Evolutionary conservation across 305 asterid species (phyloP).

Genomic region (Fraxinus platypoda): DNA sequence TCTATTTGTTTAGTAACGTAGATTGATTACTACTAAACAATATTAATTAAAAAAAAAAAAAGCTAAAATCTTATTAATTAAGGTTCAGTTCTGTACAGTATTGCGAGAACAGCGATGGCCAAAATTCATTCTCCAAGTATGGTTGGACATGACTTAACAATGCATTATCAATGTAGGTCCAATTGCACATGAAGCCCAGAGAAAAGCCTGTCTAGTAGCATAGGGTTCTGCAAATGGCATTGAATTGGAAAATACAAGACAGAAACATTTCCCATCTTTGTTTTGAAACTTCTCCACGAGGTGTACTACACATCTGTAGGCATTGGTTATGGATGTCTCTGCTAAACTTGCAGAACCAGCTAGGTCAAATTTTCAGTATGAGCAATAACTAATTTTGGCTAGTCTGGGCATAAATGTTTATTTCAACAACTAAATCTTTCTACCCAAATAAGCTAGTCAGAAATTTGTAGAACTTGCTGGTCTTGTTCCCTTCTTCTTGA

Average conservation of each 20-base stretch:
- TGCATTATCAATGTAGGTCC: background rate
- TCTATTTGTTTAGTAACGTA: background rate
- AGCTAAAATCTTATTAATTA: background rate
- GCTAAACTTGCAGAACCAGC: background rate
- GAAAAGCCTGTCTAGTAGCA: background rate
- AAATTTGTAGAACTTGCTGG: background rate
- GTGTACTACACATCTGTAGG: background rate
- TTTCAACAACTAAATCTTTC: background rate
- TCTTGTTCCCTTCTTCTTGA: background rate
- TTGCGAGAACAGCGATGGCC: background rate
- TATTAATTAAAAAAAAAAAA: background rate
- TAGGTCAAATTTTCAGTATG: background rate
- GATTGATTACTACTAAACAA: background rate
- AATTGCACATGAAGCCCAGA: background rate
- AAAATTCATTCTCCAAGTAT: background rate
- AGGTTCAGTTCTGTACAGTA: background rate
- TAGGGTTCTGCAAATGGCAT: background rate
- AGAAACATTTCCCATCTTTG: background rate
- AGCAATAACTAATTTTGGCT: background rate
- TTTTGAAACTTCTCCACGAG: background rate
- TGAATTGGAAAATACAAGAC: background rate
- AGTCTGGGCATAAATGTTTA: background rate
- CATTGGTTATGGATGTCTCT: background rate
- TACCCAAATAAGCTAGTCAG: background rate
- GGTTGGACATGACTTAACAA: background rate